These are phyloP conservation scores for Pinus taeda DNA, from an alignment of 75 land plant genomes.

Conservation along the genomic window DNA sequence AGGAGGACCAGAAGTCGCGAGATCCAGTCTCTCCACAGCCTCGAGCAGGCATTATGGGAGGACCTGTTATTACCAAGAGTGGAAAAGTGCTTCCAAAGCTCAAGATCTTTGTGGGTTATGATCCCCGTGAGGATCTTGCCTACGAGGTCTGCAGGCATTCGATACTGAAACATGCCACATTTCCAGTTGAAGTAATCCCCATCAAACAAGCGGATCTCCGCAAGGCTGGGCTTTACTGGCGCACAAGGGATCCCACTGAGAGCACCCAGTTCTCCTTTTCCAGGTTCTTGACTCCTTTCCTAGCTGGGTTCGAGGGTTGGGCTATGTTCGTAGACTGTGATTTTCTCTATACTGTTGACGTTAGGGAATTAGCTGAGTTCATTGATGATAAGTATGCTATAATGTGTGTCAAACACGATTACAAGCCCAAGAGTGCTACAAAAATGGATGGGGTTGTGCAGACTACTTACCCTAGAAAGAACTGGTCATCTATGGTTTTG, in stretches of 20 bases:
- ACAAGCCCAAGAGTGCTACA: constrained; percentile 50
- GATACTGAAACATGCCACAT: constrained; percentile 54
- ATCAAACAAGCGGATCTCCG: constrained; percentile 59
- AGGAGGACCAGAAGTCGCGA: too few relatives aligned
- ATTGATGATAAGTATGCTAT: constrained; percentile 64
- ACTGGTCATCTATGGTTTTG: constrained; percentile 86
- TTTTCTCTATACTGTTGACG: constrained; percentile 58
- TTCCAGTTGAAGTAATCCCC: constrained; percentile 65
- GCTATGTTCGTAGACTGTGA: constrained; percentile 92
- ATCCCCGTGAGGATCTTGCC: constrained; percentile 73
- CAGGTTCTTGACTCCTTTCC: constrained; percentile 70
- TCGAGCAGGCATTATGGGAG: too few relatives aligned
- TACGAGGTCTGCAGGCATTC: constrained; percentile 79
- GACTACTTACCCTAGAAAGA: constrained; percentile 69
- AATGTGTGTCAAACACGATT: constrained; percentile 82
- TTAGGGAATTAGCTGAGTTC: constrained; percentile 45
- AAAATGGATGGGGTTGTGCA: constrained; percentile 82
- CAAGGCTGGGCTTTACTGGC: constrained; percentile 47
- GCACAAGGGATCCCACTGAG: constrained; percentile 52
- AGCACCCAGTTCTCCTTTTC: constrained; percentile 90
- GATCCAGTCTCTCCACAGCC: too few relatives aligned
- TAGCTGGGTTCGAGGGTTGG: constrained; percentile 76
- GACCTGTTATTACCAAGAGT: background rate
- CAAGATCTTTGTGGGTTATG: constrained; percentile 70
- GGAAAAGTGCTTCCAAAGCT: constrained; percentile 15